These are phyloP conservation scores for Beauveria pseudobassiana DNA, from an alignment of 2,329 filamentous ascomycete species.

Conservation along the genomic window DNA sequence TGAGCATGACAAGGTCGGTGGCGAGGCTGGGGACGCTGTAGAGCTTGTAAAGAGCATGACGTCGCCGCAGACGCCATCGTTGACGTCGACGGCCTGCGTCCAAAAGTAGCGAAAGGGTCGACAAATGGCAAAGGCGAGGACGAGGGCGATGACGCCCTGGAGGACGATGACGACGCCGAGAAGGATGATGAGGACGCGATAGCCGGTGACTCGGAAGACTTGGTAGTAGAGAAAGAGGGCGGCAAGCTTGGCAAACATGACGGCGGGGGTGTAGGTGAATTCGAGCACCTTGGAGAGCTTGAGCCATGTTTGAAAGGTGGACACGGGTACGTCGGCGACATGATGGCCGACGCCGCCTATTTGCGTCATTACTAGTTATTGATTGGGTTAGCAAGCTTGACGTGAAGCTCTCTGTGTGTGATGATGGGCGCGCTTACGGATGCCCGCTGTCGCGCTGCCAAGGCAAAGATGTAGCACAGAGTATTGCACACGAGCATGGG, in stretches of 20 bases:
- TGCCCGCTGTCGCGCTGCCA: conserved; percentile 7
- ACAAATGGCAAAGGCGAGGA: conserved; percentile 11
- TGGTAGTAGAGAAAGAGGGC: conserved; percentile 13
- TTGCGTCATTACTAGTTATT: conserved; percentile 9
- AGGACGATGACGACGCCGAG: conserved; percentile 11
- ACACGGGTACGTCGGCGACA: neutral
- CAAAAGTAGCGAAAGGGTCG: conserved; percentile 12
- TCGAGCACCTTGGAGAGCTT: conserved; percentile 13
- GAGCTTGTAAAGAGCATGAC: conserved; percentile 14
- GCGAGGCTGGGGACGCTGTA: conserved; percentile 13
- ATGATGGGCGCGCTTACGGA: conserved; percentile 1
- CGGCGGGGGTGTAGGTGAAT: conserved; percentile 13
- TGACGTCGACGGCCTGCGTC: conserved; percentile 10
- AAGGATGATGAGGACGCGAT: conserved; percentile 6
- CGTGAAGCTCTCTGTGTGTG: too few species aligned
- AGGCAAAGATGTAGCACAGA: conserved; percentile 11
- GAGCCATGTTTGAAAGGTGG: conserved; percentile 13
- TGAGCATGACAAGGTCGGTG: conserved; percentile 11
- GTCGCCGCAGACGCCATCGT: conserved; percentile 11
- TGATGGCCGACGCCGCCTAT: conserved; percentile 12
- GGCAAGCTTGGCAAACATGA: conserved; percentile 13
- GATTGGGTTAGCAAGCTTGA: too few species aligned
- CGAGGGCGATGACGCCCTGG: conserved; percentile 10
- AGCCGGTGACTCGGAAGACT: conserved; percentile 5
- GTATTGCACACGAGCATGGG: conserved; percentile 12